phyloP scores from a whole-genome alignment of 192 early-diverging fungal species.

The Coemansia umbellata region DNA sequence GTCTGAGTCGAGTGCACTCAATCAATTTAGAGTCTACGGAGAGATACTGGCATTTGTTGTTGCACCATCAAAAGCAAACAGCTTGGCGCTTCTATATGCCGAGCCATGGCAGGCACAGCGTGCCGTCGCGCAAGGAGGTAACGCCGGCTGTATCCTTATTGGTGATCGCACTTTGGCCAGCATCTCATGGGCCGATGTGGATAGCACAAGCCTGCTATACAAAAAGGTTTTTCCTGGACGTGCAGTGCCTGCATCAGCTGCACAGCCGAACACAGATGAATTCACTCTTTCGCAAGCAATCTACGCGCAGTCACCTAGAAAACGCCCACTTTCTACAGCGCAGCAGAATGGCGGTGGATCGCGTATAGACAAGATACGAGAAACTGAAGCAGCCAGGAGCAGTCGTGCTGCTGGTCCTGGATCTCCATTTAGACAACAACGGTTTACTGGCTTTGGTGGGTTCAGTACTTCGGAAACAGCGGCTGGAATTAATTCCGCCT shows the following conservation, averaged over 20 bases:
- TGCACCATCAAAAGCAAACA: conserved; percentile 10
- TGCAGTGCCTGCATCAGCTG: conserved; percentile 23
- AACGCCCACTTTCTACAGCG: conserved; percentile 5
- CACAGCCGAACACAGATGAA: conserved; percentile 5
- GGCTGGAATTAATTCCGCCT: background rate
- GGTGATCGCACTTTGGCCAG: conserved; percentile 19
- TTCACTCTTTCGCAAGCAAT: conserved; percentile 28
- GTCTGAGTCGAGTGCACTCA: conserved; percentile 32
- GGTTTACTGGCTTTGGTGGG: background rate
- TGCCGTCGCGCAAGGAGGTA: conserved; percentile 23
- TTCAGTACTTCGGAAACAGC: background rate
- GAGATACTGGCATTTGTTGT: conserved; percentile 35
- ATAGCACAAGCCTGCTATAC: conserved; percentile 23
- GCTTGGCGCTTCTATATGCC: conserved; percentile 33
- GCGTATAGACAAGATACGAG: conserved; percentile 5
- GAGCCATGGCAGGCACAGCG: conserved; percentile 52
- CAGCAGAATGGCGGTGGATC: conserved; percentile 4
- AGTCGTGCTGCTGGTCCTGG: background rate
- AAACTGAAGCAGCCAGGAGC: background rate
- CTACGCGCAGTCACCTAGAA: conserved; percentile 38
- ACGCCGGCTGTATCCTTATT: conserved; percentile 22
- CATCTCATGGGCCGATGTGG: conserved; percentile 23
- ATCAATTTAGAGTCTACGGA: conserved; percentile 35
- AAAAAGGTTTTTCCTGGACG: conserved; percentile 26
- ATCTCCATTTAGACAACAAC: conserved; percentile 30